Percentiles rank a stretch among this genome's conserved stretches.
Evolutionary conservation across 371 early-diverging fungal genomes (phyloP).

Genomic region (Circinella umbellata): DNA sequence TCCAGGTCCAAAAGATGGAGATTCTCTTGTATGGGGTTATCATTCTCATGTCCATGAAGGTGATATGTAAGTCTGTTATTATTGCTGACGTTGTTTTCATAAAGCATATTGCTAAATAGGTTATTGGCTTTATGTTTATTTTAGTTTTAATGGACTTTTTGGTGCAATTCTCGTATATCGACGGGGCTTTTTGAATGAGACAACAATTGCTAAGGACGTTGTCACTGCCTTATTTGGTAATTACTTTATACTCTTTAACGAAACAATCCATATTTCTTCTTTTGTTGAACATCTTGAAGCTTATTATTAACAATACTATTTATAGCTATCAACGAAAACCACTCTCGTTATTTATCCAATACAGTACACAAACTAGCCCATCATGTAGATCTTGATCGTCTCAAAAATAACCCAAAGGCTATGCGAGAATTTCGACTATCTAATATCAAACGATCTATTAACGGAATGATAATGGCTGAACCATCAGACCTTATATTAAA

Average conservation of each 20-base stretch:
- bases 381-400: constrained; percentile 10
- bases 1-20: constrained; percentile 51
- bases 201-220: constrained; percentile 28
- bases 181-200: constrained; percentile 34
- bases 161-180: constrained; percentile 50
- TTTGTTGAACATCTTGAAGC: too few relatives aligned
- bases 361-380: constrained; percentile 26
- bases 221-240: constrained; percentile 48
- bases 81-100: neutral
- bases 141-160: constrained; percentile 49
- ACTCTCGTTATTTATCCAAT: constrained; percentile 37
- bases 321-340: constrained; percentile 43
- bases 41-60: constrained; percentile 54
- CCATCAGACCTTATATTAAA: constrained; percentile 33
- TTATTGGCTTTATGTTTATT: neutral
- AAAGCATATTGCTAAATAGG: too few relatives aligned
- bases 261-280: neutral
- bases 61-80: constrained; percentile 35
- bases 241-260: neutral
- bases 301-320: neutral
- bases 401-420: constrained; percentile 13
- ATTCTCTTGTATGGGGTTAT: constrained; percentile 54
- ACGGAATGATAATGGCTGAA: constrained; percentile 35
- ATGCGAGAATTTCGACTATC: constrained; percentile 18
- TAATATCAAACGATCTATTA: constrained; percentile 38